These are phyloP conservation scores for Parasarocladium wereldwijsianum DNA, from an alignment of 2,329 filamentous ascomycete genomes.

Conservation along the genomic window DNA sequence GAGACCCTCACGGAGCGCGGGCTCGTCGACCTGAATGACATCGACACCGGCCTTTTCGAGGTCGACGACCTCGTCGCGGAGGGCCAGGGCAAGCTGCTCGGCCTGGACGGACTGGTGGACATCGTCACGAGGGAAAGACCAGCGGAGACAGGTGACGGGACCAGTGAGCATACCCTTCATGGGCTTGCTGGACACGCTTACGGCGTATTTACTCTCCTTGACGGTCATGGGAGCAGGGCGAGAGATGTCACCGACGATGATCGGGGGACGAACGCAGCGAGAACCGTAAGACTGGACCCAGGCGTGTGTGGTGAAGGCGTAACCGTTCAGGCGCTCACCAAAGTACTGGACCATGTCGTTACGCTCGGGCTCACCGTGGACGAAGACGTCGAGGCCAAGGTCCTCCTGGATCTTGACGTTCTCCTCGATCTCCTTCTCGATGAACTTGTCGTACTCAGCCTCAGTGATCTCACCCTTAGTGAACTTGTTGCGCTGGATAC, in stretches of 20 bases:
- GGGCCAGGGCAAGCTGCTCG: slow-evolving; percentile 93
- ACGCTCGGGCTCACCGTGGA: slow-evolving; percentile 98
- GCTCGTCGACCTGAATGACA: slow-evolving; percentile 99
- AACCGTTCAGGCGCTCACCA: slow-evolving; percentile 90
- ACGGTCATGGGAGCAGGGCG: slow-evolving; percentile 96
- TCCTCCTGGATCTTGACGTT: slow-evolving; percentile 96
- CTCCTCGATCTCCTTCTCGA: slow-evolving; percentile 94
- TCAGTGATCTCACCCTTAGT: slow-evolving; percentile 95
- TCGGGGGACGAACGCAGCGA: slow-evolving; percentile 93
- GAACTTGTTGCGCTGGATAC: slow-evolving; percentile 91
- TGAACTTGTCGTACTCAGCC: slow-evolving; percentile 94
- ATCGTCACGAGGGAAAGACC: slow-evolving; percentile 99
- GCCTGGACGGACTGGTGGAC: slow-evolving; percentile 98
- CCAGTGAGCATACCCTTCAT: slow-evolving; percentile 99
- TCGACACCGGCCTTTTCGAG: slow-evolving; percentile 92
- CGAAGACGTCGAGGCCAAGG: slow-evolving; percentile 90
- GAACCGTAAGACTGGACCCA: slow-evolving; percentile 99
- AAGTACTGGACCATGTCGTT: slow-evolving; percentile 99
- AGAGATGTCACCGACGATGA: slow-evolving; percentile 97
- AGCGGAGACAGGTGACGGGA: slow-evolving; percentile 95
- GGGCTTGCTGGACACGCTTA: slow-evolving; percentile 90
- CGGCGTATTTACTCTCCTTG: slow-evolving; percentile 99
- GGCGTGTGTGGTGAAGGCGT: slow-evolving; percentile 96
- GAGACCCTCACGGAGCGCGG: slow-evolving; percentile 97
- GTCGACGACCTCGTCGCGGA: slow-evolving; percentile 96